Base-by-base conservation (phyloP, 352 stramenopile species). In the Phytopythium helicoides region DNA sequence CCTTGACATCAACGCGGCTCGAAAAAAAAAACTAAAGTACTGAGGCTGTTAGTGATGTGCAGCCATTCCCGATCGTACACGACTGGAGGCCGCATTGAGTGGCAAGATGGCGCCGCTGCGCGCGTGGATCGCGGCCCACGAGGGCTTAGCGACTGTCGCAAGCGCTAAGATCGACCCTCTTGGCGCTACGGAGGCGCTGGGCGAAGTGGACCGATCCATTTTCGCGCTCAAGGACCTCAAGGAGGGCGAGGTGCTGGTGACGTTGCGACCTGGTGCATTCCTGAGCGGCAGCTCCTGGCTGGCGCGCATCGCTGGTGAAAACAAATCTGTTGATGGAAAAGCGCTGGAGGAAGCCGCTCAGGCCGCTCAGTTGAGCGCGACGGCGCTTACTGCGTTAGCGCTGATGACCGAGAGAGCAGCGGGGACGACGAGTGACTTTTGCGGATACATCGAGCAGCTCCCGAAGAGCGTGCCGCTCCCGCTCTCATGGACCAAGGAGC, bases 371-470 rank as follows among this genome's bases (percentile, higher is more conserved):
- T 58, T 77, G 19, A 87, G 70, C 34, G 62, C 60, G 11, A 83
- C 72, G 1, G 58, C 81, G 40, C 59, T 67, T 41, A 76, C 75
- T 14, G 68, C 70, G 41, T 47, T 88, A 42, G 67, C 60, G 21
- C 51, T 90, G 42, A 57, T 90, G 31, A 40, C 66, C 37, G 80
- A 88, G 54, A 53, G 62, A 37, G 60, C 66, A 1, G 48, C 25
- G 38, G 63, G 65, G 19, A 44, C 59, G 10, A 54, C 62, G 46
- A 87, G 80, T 55, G 52, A 46, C 15, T 86, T 86, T 47, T 19
- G 57, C 41, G 75, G 76, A 18, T 90, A 90, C 62, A 75, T 87
- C 40, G 39, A 74, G 45, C 76, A 88, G 52, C 71, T 90, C 3
- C 80, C 76, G 18, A 45, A 39, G 8, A 25, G 16, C 12, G 73